phyloP scores from a whole-genome alignment of 768 basidiomycete genomes.

The Russula foetens region DNA sequence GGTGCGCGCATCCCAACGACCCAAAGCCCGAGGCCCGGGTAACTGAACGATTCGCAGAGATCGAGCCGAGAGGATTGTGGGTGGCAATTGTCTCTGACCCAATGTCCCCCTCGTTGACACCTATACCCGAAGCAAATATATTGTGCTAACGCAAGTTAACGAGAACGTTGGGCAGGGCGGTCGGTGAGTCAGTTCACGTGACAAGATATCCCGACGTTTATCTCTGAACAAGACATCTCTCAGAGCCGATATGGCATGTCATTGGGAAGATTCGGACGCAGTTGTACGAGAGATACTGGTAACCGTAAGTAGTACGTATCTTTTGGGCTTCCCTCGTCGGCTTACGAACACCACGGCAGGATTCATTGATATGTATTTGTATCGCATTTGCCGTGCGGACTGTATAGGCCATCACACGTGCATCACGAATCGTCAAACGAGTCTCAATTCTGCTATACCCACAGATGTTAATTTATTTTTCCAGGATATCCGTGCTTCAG shows the following conservation, averaged over 20 bases:
- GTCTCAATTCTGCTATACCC: constrained; percentile 13
- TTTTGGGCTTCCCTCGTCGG: constrained; percentile 3
- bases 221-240: constrained; percentile 11
- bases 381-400: constrained; percentile 54
- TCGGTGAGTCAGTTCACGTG: constrained; percentile 41
- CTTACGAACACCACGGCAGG: constrained; percentile 36
- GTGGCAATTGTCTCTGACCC: neutral
- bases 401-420: constrained; percentile 19
- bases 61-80: constrained; percentile 73
- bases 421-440: neutral
- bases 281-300: constrained; percentile 72
- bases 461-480: constrained; percentile 13
- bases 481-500: neutral
- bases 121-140: constrained; percentile 58
- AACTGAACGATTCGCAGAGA: constrained; percentile 35
- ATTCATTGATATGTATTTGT: constrained; percentile 60
- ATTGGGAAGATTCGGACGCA: constrained; percentile 82
- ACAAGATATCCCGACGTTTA: neutral
- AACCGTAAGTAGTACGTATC: constrained; percentile 48
- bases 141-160: constrained; percentile 77
- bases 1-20: constrained; percentile 25
- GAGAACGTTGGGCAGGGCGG: constrained; percentile 83
- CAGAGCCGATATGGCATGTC: constrained; percentile 75
- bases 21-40: constrained; percentile 1
- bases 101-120: constrained; percentile 1